phyloP scores from a whole-genome alignment of 2,329 filamentous ascomycete species.

The Claviceps pazoutovae region DNA sequence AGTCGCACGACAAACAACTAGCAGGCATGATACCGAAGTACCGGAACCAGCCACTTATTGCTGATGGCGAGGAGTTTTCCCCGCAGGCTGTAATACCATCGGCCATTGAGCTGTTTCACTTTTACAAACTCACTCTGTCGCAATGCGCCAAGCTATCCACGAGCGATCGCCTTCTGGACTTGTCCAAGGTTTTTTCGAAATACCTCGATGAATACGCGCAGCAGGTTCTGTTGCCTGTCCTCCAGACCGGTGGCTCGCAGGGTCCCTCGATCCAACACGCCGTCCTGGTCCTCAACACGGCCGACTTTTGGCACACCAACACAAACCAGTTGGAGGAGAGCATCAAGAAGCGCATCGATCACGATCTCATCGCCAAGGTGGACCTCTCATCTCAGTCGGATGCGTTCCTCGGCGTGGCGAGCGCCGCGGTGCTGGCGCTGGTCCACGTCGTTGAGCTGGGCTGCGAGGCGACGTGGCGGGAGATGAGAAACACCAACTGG shows the following conservation, averaged over 20 bases:
- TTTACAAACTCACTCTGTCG: conserved; percentile 82
- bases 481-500: conserved; percentile 96
- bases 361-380: conserved; percentile 58
- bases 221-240: conserved; percentile 66
- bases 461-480: conserved; percentile 79
- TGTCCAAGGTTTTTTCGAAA: conserved; percentile 75
- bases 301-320: conserved; percentile 92
- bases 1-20: conserved; percentile 84
- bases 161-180: conserved; percentile 69
- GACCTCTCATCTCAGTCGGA: conserved; percentile 90
- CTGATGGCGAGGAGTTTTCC: conserved; percentile 82
- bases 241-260: conserved; percentile 41
- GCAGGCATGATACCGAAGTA: conserved; percentile 78
- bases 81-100: conserved; percentile 80
- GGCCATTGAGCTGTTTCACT: conserved; percentile 92
- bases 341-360: conserved; percentile 80
- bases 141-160: conserved; percentile 96
- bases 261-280: conserved; percentile 55
- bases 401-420: conserved; percentile 88
- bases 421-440: conserved; percentile 68
- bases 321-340: conserved; percentile 89
- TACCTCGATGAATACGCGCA: conserved; percentile 94
- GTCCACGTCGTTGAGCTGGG: conserved; percentile 72
- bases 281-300: conserved; percentile 83
- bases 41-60: conserved; percentile 64